Conservation (phyloP, 345 rosid species). For the Bretschneidera sinensis region DNA sequence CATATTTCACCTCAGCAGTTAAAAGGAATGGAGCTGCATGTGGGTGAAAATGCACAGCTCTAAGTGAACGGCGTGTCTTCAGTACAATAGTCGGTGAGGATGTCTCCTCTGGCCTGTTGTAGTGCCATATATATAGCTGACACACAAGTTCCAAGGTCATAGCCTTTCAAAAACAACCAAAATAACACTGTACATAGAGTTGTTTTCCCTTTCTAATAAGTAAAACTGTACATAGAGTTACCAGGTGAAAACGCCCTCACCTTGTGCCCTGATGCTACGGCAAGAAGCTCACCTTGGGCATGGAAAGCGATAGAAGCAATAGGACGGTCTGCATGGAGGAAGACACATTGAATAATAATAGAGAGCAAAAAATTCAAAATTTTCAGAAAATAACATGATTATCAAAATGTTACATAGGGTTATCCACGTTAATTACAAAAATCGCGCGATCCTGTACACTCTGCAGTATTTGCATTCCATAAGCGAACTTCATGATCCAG, state of each 20-base stretch:
- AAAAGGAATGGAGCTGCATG: conserved; percentile 68
- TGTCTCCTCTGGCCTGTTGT: conserved; percentile 56
- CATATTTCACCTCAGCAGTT: conserved; percentile 60
- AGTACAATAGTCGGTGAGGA: conserved; percentile 55
- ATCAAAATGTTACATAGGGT: conserved; percentile 8
- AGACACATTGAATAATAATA: conserved; percentile 13
- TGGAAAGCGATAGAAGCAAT: conserved; percentile 85
- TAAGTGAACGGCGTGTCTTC: conserved; percentile 64
- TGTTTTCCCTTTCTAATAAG: too few species aligned
- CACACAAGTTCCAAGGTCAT: conserved; percentile 20
- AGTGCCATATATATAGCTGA: conserved; percentile 72
- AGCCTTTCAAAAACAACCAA: conserved; percentile 3
- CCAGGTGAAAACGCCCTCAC: conserved; percentile 22
- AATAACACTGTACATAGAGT: not conserved
- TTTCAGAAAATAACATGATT: not conserved
- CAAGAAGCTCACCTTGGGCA: conserved; percentile 70
- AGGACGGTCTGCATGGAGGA: conserved; percentile 49
- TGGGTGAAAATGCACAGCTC: conserved; percentile 81
- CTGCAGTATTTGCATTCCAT: conserved; percentile 68
- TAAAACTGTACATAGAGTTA: not conserved
- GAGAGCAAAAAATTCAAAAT: not conserved
- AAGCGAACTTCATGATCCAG: conserved; percentile 75
- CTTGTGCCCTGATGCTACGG: conserved; percentile 83
- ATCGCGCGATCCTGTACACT: conserved; percentile 65
- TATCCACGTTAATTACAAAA: conserved; percentile 39